Base-by-base conservation (phyloP, 257 asterid species). In the Rauvolfia tetraphylla region DNA sequence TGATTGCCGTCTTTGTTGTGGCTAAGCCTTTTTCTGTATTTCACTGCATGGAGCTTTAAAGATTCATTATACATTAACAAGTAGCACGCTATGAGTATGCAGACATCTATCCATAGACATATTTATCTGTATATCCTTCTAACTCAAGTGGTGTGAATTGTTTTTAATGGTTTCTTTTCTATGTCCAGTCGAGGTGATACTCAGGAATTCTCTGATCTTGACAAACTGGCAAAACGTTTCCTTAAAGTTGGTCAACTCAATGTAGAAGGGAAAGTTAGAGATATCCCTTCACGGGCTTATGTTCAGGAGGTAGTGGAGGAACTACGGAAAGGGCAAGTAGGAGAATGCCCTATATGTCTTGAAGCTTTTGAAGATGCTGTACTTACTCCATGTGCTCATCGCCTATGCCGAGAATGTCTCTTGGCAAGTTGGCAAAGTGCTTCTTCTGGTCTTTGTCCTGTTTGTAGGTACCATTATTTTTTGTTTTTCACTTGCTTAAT, bases 281-380 rank as follows among this genome's bases (percentile, higher is more conserved):
- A 89, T 59, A 83, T 70, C 59, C 98, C 98, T 39, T 89, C 99
- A 76, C 90, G 79, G 69, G 99, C 97, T 58, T 95, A 88, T 87
- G 77, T 95, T 86, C 89, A 87, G 85, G 99, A 92, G 87, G 98
- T 95, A 56, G 89, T 95, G 81, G 96, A 89, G 27, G 98, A 92
- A 85, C 79, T 95, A 71, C 89, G 92, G 76, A 92, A 88, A 78
- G 97, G 97, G 75, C 96, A 92, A 82, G 89, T 84, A 73, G 99
- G 96, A 79, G 98, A 95, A 83, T 95, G 99, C 80, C 99, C 99
- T 31, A 92, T 95, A 76, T 95, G 99, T 90, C 90, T 95, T 57
- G 99, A 95, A 84, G 97, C 95, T 79, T 95, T 88, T 85, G 99
- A 95, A 92, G 99, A 95, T 89, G 91, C 99, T 72, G 97, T 91